These are phyloP conservation scores for Leptomonas seymouri DNA, from an alignment of 208 protist genomes.

Conservation along the genomic window DNA sequence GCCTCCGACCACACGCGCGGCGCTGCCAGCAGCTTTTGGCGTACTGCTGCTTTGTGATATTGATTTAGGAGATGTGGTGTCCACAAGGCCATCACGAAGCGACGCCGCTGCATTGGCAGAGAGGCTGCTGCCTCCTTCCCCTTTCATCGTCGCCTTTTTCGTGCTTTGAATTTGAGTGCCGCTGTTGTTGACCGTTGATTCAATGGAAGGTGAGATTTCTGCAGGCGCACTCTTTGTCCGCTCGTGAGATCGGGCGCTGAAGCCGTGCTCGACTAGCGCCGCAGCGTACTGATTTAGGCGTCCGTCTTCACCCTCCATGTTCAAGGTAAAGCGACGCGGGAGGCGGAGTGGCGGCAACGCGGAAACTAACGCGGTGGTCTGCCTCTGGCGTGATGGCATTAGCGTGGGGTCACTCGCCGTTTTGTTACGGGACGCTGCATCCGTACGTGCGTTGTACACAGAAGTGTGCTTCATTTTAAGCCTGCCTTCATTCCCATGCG, in stretches of 20 bases:
- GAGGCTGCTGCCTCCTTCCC: background rate
- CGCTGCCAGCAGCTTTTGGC: background rate
- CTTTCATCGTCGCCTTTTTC: background rate
- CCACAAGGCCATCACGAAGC: background rate
- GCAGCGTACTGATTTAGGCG: constrained; percentile 31
- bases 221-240: background rate
- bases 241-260: background rate
- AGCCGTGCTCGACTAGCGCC: constrained; percentile 31
- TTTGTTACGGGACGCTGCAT: background rate
- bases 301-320: constrained; percentile 9
- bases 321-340: constrained; percentile 20
- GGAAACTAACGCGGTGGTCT: background rate
- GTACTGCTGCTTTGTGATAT: background rate
- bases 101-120: background rate
- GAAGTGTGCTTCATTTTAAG: background rate
- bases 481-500: background rate
- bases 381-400: background rate
- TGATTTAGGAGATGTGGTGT: background rate
- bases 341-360: constrained; percentile 25
- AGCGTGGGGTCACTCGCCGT: background rate
- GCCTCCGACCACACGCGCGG: background rate
- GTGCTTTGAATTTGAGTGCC: background rate
- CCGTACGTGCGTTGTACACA: background rate
- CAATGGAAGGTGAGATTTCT: background rate
- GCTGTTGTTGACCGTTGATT: background rate